Evolutionary conservation across 352 stramenopile genomes (phyloP).

Genomic region (Phytophthora colocasiae): DNA sequence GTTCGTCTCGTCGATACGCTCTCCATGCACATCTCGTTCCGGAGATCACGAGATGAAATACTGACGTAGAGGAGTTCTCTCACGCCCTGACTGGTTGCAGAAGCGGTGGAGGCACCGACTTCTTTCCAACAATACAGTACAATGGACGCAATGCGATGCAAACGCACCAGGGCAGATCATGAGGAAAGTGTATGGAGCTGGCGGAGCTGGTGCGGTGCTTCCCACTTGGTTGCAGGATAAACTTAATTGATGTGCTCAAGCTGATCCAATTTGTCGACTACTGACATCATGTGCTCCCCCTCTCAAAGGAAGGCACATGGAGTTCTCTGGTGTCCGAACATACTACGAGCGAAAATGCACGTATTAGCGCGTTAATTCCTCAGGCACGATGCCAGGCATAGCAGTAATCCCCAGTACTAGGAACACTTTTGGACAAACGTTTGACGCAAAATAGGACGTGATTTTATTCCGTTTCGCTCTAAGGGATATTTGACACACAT

Average conservation of each 20-base stretch:
- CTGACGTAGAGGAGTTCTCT: slow-evolving; percentile 13
- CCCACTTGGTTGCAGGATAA: background rate
- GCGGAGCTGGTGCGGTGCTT: slow-evolving; percentile 4
- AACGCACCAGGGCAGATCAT: slow-evolving; percentile 11
- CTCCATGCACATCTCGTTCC: slow-evolving; percentile 10
- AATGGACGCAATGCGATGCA: background rate
- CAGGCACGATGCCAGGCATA: slow-evolving; percentile 3
- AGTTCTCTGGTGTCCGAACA: slow-evolving; percentile 13
- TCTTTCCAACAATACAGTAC: slow-evolving; percentile 3
- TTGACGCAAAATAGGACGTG: slow-evolving; percentile 26
- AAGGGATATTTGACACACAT: slow-evolving; percentile 26
- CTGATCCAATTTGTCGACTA: slow-evolving; percentile 12
- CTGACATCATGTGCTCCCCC: slow-evolving; percentile 4
- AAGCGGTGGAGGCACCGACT: background rate
- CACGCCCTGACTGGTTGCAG: slow-evolving; percentile 7
- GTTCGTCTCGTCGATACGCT: slow-evolving; percentile 2
- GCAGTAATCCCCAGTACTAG: slow-evolving; percentile 3
- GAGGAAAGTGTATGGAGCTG: background rate
- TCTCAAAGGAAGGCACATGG: slow-evolving; percentile 13
- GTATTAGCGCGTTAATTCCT: slow-evolving; percentile 8
- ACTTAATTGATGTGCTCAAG: background rate
- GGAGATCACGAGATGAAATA: slow-evolving; percentile 17
- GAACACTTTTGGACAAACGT: background rate
- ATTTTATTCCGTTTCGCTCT: slow-evolving; percentile 30
- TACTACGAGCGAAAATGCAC: slow-evolving; percentile 10